Percentiles rank a stretch among this genome's conserved stretches.
phyloP scores from a whole-genome alignment of 2,329 filamentous ascomycete genomes.

The Pestalotiopsis sp. region DNA sequence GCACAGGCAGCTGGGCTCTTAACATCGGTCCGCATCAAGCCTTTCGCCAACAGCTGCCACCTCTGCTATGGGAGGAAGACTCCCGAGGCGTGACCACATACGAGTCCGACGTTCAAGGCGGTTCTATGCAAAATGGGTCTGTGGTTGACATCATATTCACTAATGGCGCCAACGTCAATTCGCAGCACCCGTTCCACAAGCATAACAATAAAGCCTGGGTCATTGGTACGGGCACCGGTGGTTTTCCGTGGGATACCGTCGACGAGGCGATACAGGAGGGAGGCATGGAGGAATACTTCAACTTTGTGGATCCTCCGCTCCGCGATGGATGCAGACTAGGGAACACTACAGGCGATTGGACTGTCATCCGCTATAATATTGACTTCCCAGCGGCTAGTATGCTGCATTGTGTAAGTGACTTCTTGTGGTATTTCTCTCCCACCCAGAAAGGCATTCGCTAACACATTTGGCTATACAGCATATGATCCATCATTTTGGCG shows the following conservation, averaged over 20 bases:
- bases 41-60: constrained; percentile 22
- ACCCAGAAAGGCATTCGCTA: too few relatives aligned
- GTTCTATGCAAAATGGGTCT: constrained; percentile 23
- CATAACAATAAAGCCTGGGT: constrained; percentile 30
- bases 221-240: constrained; percentile 26
- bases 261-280: constrained; percentile 45
- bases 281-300: constrained; percentile 48
- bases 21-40: constrained; percentile 22
- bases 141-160: constrained; percentile 29
- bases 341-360: constrained; percentile 18
- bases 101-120: constrained; percentile 9
- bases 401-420: constrained; percentile 22
- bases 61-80: constrained; percentile 19
- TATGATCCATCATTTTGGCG: constrained; percentile 13
- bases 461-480: too few relatives aligned
- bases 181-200: constrained; percentile 30
- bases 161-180: constrained; percentile 24
- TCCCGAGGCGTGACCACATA: constrained; percentile 21
- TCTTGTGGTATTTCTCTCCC: constrained; percentile 7
- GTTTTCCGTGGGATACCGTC: constrained; percentile 27
- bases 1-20: constrained; percentile 17
- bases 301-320: constrained; percentile 27
- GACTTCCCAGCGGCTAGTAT: constrained; percentile 21
- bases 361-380: constrained; percentile 21
- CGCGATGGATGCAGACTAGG: constrained; percentile 20